Evolutionary conservation across 352 stramenopile genomes (phyloP).

Genomic region (Pythium scleroteichum): DNA sequence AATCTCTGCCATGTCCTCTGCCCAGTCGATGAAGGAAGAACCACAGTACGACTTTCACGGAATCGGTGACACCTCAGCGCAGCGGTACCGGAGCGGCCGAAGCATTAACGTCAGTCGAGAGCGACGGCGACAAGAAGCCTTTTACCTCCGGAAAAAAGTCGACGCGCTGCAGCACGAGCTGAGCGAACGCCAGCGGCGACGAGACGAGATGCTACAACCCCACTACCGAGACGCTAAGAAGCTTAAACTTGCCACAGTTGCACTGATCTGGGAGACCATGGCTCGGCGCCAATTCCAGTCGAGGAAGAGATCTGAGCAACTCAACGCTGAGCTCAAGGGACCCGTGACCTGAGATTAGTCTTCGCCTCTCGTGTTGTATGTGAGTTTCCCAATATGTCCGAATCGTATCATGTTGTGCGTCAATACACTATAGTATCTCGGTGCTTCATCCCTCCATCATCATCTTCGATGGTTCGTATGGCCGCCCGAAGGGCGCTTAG

Average conservation of each 20-base stretch:
- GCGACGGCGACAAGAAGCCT: constrained; percentile 20
- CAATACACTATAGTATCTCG: too few relatives aligned
- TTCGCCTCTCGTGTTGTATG: too few relatives aligned
- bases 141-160: constrained; percentile 7
- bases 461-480: too few relatives aligned
- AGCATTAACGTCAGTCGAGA: constrained; percentile 10
- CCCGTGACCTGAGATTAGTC: too few relatives aligned
- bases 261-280: constrained; percentile 26
- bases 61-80: not conserved
- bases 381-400: too few relatives aligned
- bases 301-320: constrained; percentile 4
- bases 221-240: not conserved
- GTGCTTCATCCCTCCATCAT: too few relatives aligned
- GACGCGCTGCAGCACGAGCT: constrained; percentile 13
- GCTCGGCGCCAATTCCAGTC: constrained; percentile 18
- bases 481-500: too few relatives aligned
- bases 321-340: constrained; percentile 10
- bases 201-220: constrained; percentile 5
- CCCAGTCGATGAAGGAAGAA: not conserved
- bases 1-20: too few relatives aligned
- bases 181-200: not conserved
- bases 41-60: not conserved
- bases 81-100: not conserved
- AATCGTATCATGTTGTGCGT: too few relatives aligned
- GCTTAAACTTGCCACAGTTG: constrained; percentile 10